Conservation (phyloP, 371 early-diverging fungal species). For the Chytridiales sp. region DNA sequence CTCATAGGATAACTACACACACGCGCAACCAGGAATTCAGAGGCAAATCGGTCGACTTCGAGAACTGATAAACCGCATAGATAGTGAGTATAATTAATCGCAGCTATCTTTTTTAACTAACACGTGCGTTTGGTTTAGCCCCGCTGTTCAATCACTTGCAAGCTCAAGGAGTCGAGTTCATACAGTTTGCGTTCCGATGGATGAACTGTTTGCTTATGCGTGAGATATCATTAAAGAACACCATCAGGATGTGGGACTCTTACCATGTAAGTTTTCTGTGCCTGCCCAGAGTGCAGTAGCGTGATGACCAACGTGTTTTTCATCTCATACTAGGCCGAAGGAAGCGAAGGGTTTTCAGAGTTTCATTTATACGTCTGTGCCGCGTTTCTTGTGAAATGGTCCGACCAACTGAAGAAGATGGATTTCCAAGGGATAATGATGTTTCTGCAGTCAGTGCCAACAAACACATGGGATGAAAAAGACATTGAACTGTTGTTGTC, state of each 20-base stretch:
- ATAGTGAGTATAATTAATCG: slow-evolving; percentile 52
- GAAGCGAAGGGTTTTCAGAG: slow-evolving; percentile 85
- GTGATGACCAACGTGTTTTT: not conserved
- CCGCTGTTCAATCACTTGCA: slow-evolving; percentile 79
- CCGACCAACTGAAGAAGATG: slow-evolving; percentile 74
- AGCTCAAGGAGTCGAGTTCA: slow-evolving; percentile 88
- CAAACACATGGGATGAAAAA: slow-evolving; percentile 81
- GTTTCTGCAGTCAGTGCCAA: slow-evolving; percentile 89
- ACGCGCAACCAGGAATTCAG: slow-evolving; percentile 95
- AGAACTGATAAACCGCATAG: slow-evolving; percentile 88
- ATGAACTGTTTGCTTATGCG: slow-evolving; percentile 98
- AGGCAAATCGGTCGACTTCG: slow-evolving; percentile 83
- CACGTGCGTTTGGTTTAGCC: slow-evolving; percentile 44
- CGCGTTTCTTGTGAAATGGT: slow-evolving; percentile 93
- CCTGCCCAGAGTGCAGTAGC: not conserved
- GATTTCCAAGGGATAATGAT: slow-evolving; percentile 86
- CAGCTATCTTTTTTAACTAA: not conserved
- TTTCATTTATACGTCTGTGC: slow-evolving; percentile 98
- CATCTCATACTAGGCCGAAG: slow-evolving; percentile 81
- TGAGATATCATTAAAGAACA: slow-evolving; percentile 81
- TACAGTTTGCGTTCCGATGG: slow-evolving; percentile 99
- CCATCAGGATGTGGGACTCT: slow-evolving; percentile 98
- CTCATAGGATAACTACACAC: slow-evolving; percentile 87
- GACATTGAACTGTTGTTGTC: slow-evolving; percentile 91
- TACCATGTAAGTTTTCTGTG: slow-evolving; percentile 63